These are phyloP conservation scores for Athelia sp. DNA, from an alignment of 1,284 basidiomycete species.

Conservation along the genomic window DNA sequence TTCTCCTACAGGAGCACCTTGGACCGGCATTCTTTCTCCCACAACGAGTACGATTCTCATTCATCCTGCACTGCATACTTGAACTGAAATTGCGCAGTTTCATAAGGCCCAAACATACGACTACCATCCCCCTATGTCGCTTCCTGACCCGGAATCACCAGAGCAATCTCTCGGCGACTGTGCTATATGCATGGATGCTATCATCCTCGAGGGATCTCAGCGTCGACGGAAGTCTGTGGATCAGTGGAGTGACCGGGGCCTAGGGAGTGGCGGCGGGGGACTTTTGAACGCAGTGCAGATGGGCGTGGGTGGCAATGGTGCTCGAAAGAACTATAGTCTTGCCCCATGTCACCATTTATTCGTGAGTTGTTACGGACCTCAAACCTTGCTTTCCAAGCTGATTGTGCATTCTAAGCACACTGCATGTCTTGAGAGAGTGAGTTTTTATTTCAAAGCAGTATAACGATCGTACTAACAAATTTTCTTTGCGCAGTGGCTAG, in stretches of 20 bases:
- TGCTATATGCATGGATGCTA: slow-evolving; percentile 88
- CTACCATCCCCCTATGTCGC: slow-evolving; percentile 76
- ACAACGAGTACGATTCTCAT: slow-evolving; percentile 39
- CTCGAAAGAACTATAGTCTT: slow-evolving; percentile 72
- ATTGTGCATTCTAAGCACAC: slow-evolving; percentile 54
- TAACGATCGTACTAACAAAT: slow-evolving; percentile 9
- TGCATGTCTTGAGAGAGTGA: slow-evolving; percentile 76
- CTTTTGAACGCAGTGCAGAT: slow-evolving; percentile 39
- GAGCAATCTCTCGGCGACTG: slow-evolving; percentile 77
- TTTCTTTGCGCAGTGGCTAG: slow-evolving; percentile 62
- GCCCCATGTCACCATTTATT: slow-evolving; percentile 90
- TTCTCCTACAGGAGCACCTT: slow-evolving; percentile 72
- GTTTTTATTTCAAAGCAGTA: not conserved
- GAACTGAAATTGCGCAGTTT: slow-evolving; percentile 37
- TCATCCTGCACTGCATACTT: slow-evolving; percentile 1
- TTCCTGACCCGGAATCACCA: slow-evolving; percentile 68
- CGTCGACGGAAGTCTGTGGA: slow-evolving; percentile 26
- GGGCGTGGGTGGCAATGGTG: slow-evolving; percentile 35
- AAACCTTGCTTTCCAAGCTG: slow-evolving; percentile 6
- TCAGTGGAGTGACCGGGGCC: slow-evolving; percentile 21
- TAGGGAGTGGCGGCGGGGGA: slow-evolving; percentile 19
- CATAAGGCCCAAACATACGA: slow-evolving; percentile 65
- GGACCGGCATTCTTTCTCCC: slow-evolving; percentile 84
- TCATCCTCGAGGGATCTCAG: slow-evolving; percentile 47
- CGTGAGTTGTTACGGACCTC: slow-evolving; percentile 39